phyloP scores from a whole-genome alignment of 202 grass and related monocot species.

The Setaria viridis region DNA sequence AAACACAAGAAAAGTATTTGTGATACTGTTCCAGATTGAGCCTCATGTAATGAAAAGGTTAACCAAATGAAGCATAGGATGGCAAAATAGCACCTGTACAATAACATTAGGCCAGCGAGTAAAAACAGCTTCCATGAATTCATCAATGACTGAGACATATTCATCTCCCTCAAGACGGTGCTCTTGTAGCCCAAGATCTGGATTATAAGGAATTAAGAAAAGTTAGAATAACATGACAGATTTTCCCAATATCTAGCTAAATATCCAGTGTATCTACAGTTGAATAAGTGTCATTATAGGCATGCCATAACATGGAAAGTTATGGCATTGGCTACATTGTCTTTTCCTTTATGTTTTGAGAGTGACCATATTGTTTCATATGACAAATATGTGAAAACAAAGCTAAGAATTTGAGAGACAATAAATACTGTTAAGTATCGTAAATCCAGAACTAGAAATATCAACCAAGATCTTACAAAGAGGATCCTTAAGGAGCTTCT shows the following conservation, averaged over 20 bases:
- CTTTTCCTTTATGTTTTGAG: constrained; percentile 2
- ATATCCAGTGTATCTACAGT: constrained; percentile 31
- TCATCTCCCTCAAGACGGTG: constrained; percentile 96
- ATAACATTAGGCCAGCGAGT: constrained; percentile 98
- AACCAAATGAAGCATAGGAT: constrained; percentile 13
- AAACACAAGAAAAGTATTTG: constrained; percentile 35
- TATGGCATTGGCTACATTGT: constrained; percentile 5
- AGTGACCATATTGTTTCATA: constrained; percentile 14
- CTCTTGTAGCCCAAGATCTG: constrained; percentile 94
- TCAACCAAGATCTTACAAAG: constrained; percentile 74
- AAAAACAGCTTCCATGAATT: constrained; percentile 99
- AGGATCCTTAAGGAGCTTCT: constrained; percentile 92
- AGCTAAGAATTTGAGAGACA: not conserved
- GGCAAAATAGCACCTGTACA: constrained; percentile 74
- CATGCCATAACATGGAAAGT: constrained; percentile 15
- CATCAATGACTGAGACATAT: constrained; percentile 93
- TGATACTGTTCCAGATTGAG: constrained; percentile 37
- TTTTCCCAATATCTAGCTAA: constrained; percentile 26
- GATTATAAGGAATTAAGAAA: constrained; percentile 44
- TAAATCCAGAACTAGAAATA: constrained; percentile 20
- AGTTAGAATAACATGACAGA: constrained; percentile 27
- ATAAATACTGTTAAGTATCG: constrained; percentile 3
- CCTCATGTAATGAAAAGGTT: constrained; percentile 17
- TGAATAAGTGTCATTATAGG: constrained; percentile 29
- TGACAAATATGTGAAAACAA: constrained; percentile 6